Base-by-base conservation (phyloP, 176 grass and related monocot genomes). In the Bothriochloa decipiens region DNA sequence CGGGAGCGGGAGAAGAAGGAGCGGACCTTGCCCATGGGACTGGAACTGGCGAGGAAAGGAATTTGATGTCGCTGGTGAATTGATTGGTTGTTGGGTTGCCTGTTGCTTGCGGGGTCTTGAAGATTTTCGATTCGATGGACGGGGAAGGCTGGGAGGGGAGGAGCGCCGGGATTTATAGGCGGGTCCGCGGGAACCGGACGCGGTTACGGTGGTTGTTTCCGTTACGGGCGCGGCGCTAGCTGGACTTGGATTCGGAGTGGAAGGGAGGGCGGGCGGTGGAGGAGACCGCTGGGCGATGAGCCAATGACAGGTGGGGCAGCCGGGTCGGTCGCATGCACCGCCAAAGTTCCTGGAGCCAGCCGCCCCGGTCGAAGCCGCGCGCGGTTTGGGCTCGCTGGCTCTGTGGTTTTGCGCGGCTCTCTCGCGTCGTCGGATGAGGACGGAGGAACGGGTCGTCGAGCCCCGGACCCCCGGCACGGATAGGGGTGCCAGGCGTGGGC, bases 1-100 rank as follows among this genome's bases (percentile, higher is more conserved):
- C 91, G 93, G 39, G 87, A 84, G 85, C 91, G 93, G 32, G 87
- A 84, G 85, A 99, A 99, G 88, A 99, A 89, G 20, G 91, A 41
- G 9, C 93, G 88, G 52, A 91, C 85, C 90, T 94, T 99, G 74
- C 93, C 93, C 97, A 99, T 96, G 58, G 58, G 11, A 61, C 4
- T 61, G 57, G 57, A 25, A 1, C 18, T 3, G 12, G 40, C 8
- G 9, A 45, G 42, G 42, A 45, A 17, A 15, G 49, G 49, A 52
- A 52, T 52, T 6, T 9, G 35, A 15, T 16, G 6, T 2, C 43
- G 35, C 40, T 4, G 68, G 6, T 5, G 70, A 1, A 12, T 26
- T 63, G 60, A 15, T 13, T 45, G 42, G 9, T n/a, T 58, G 7
- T 1, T n/a, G 6, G 20, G 2, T 46, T 8, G 23, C 0, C 14